phyloP scores from a whole-genome alignment of 2,329 filamentous ascomycete species.

The Scolecobasidium constrictum region DNA sequence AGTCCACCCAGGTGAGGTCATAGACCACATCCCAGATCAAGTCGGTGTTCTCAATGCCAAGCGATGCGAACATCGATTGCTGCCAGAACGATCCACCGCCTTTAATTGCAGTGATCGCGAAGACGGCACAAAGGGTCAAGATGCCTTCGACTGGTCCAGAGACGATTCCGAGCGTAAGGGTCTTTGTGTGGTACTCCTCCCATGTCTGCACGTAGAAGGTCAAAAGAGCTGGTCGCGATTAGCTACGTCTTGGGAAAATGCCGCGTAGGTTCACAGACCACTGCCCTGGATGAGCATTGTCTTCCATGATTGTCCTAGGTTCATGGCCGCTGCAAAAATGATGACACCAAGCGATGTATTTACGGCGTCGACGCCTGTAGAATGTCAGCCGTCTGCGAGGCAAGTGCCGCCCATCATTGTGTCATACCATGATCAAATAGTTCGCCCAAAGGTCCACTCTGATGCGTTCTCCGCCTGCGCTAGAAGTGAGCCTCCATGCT shows the following conservation, averaged over 20 bases:
- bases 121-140: constrained; percentile 70
- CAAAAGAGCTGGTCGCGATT: constrained; percentile 50
- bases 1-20: constrained; percentile 76
- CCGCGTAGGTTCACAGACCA: constrained; percentile 40
- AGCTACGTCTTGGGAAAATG: not conserved
- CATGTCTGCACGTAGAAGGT: constrained; percentile 99
- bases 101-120: constrained; percentile 69
- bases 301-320: constrained; percentile 85
- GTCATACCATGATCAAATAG: constrained; percentile 79
- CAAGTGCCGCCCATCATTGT: not conserved
- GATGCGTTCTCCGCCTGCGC: constrained; percentile 60
- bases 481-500: not conserved
- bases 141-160: constrained; percentile 95
- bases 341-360: constrained; percentile 93
- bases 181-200: constrained; percentile 98
- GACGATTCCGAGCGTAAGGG: constrained; percentile 80
- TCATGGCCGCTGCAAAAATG: constrained; percentile 85
- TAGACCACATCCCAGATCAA: constrained; percentile 64
- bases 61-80: constrained; percentile 60
- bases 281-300: constrained; percentile 77
- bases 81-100: constrained; percentile 93
- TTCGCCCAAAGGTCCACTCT: constrained; percentile 89
- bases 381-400: not conserved
- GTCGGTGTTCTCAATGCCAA: constrained; percentile 54
- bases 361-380: constrained; percentile 68